Evolutionary conservation across 106 monocot genomes (phyloP).

Genomic region (Platanthera guangdongensis): DNA sequence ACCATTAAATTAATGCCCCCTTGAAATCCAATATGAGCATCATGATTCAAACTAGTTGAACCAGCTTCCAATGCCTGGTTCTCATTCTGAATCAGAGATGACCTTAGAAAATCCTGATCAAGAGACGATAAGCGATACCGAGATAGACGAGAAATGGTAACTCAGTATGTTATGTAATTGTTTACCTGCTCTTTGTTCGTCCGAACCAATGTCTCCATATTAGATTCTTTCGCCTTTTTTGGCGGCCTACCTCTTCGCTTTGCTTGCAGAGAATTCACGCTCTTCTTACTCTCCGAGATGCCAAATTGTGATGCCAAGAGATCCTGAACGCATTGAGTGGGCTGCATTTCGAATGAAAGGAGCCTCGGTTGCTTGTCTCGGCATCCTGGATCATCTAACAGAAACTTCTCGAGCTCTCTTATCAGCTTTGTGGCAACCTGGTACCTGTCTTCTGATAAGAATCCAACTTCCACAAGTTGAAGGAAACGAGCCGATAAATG

Average conservation of each 20-base stretch:
- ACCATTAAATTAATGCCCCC: constrained; percentile 50
- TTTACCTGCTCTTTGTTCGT: constrained; percentile 44
- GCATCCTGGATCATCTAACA: constrained; percentile 28
- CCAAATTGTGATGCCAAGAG: constrained; percentile 25
- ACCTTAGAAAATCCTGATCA: constrained; percentile 45
- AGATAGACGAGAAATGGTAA: neutral
- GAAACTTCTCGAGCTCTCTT: constrained; percentile 37
- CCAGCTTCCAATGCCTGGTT: constrained; percentile 17
- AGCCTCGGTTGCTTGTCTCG: constrained; percentile 31
- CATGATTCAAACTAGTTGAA: constrained; percentile 21
- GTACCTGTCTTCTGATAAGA: constrained; percentile 45
- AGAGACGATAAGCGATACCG: neutral
- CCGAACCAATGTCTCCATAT: constrained; percentile 12
- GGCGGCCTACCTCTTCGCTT: constrained; percentile 46
- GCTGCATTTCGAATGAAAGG: constrained; percentile 28
- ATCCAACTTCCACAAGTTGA: constrained; percentile 41
- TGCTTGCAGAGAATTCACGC: constrained; percentile 12
- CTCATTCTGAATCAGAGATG: constrained; percentile 19
- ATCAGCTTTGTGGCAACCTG: constrained; percentile 38
- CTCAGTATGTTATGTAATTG: neutral
- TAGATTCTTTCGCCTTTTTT: constrained; percentile 30
- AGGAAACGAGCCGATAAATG: constrained; percentile 31
- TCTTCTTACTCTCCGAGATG: constrained; percentile 25
- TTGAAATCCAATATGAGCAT: constrained; percentile 28
- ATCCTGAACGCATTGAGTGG: constrained; percentile 29